Conservation (phyloP, 805 yeast species). For the Spathaspora sp. region DNA sequence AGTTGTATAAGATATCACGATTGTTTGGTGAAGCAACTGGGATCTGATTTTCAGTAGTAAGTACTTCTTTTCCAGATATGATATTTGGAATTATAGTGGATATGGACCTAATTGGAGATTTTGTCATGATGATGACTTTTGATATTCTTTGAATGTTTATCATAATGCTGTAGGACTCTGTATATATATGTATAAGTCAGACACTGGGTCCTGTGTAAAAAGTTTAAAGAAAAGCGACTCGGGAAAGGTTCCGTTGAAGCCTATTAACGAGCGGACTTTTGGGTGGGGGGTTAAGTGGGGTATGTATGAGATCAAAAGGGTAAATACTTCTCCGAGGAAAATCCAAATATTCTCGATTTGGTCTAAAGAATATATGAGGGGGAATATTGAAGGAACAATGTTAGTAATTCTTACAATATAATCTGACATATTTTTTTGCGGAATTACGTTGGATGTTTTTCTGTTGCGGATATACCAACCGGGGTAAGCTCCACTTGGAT, state of each 20-base stretch:
- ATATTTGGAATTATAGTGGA: constrained; percentile 10
- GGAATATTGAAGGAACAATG: background rate
- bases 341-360: background rate
- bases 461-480: too few species aligned
- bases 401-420: background rate
- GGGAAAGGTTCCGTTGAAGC: too few species aligned
- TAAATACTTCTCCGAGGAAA: background rate
- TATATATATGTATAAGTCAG: too few species aligned
- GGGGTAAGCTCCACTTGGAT: too few species aligned
- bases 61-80: constrained; percentile 11
- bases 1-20: constrained; percentile 5
- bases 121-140: background rate
- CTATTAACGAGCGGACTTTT: too few species aligned
- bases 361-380: background rate
- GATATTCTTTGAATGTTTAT: background rate
- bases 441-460: too few species aligned
- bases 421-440: too few species aligned
- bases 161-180: background rate
- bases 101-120: background rate
- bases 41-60: background rate
- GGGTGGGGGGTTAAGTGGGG: too few species aligned
- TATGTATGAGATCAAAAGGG: background rate
- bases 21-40: constrained; percentile 10
- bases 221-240: background rate
- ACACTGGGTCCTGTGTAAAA: too few species aligned